Base-by-base conservation (phyloP, 75 land plant species). In the Ceratopteris richardii region DNA sequence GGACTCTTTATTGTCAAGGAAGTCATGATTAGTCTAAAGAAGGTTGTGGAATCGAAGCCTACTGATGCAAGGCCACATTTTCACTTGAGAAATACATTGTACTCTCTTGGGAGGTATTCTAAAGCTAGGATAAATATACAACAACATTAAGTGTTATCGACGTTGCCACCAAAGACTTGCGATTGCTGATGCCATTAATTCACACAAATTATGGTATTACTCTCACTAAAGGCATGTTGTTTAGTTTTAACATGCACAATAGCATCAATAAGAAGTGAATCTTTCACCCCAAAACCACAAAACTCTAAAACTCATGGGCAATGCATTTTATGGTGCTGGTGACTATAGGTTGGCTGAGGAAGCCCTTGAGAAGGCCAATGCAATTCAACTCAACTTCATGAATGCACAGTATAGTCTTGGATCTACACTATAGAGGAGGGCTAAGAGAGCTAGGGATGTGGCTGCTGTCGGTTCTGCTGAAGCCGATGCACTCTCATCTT, bases 321-420 rank as follows among this genome's bases (percentile, higher is more conserved):
- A 91, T 63, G 96, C 88, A 29, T 76, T 94, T 9, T 86, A 77
- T 59, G 98, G 96, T 16, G 82, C 90, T 4, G 98, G 98, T 5
- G 98, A 94, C 66, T 86, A 83, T 66, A 72, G 87, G 52, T 87
- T 91, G 10, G 90, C 98, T n/a, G 90, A 86, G 57, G 90, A 90
- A 69, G 90, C 91, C 1, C 71, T 94, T 31, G 83, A 77, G 44
- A 96, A 94, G 64, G 98, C 96, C 4, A 70, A 83, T 52, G 79
- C 72, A 36, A 51, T 86, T 63, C 74, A 80, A 51, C 73, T 79
- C 10, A 88, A 90, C 44, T 94, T 78, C 66, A 85, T 91, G 4
- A 91, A 94, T 71, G 98, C 98, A 9, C 98, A 90, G 51, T 94
- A 96, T 63, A 96, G 90, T 66, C 78, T 94, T 52, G 98, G 88